Percentiles rank a stretch among this genome's conserved stretches.
These are phyloP conservation scores for Raphanus raphanistrum DNA, from an alignment of 345 rosid species.

Conservation along the genomic window DNA sequence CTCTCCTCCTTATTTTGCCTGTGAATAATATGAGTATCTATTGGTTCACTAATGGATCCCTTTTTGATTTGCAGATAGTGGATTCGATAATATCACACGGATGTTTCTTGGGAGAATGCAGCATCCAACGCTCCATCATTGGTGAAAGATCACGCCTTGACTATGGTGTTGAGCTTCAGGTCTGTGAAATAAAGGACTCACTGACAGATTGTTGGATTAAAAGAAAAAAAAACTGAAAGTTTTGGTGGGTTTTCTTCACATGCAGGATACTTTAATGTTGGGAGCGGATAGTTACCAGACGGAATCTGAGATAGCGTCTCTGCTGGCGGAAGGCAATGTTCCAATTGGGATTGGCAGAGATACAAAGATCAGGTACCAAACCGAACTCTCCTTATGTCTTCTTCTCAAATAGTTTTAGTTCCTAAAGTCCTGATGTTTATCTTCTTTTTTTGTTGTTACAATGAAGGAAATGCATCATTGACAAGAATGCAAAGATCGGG, in stretches of 20 bases:
- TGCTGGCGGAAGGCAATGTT: slow-evolving; percentile 79
- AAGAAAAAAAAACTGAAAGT: neutral
- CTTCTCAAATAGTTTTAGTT: neutral
- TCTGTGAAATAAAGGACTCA: slow-evolving; percentile 12
- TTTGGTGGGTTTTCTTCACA: neutral
- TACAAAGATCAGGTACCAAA: slow-evolving; percentile 70
- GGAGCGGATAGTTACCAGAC: slow-evolving; percentile 95
- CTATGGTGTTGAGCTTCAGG: slow-evolving; percentile 84
- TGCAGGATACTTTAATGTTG: slow-evolving; percentile 87
- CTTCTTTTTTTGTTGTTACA: neutral
- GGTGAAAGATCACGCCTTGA: slow-evolving; percentile 94
- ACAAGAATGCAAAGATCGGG: slow-evolving; percentile 91
- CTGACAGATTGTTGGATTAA: no score
- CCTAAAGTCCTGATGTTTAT: slow-evolving; percentile 17
- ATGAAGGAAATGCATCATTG: slow-evolving; percentile 84
- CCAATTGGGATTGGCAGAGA: slow-evolving; percentile 84
- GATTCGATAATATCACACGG: slow-evolving; percentile 92
- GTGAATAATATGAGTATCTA: neutral
- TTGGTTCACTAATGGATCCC: neutral
- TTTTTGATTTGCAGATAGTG: slow-evolving; percentile 51
- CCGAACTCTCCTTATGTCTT: neutral
- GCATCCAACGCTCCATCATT: slow-evolving; percentile 68
- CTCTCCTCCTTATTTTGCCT: neutral
- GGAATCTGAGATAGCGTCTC: slow-evolving; percentile 86
- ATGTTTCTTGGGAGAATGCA: slow-evolving; percentile 89